Evolutionary conservation across 2,329 filamentous ascomycete species (phyloP).

Genomic region (Talaromyces amestolkiae): DNA sequence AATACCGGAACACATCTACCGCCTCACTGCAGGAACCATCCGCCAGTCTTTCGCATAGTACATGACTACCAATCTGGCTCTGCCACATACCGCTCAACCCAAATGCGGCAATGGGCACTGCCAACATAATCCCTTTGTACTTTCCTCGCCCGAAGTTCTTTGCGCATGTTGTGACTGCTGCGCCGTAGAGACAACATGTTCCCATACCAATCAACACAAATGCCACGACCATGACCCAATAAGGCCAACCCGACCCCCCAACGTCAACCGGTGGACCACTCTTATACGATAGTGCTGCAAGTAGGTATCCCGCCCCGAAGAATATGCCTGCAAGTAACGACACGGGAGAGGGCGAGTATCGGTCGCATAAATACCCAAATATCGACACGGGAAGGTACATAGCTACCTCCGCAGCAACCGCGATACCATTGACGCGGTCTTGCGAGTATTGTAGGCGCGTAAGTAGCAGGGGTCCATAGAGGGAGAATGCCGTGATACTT

Average conservation of each 20-base stretch:
- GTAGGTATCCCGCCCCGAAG: slow-evolving; percentile 77
- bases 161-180: slow-evolving; percentile 88
- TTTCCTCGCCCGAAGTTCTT: slow-evolving; percentile 95
- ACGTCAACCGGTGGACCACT: slow-evolving; percentile 54
- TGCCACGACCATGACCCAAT: slow-evolving; percentile 77
- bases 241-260: slow-evolving; percentile 63
- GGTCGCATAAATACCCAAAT: slow-evolving; percentile 89
- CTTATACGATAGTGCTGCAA: slow-evolving; percentile 76
- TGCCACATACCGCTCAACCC: slow-evolving; percentile 95
- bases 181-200: slow-evolving; percentile 85
- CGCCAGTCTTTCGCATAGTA: slow-evolving; percentile 70
- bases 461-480: slow-evolving; percentile 90
- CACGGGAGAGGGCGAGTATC: slow-evolving; percentile 74
- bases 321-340: slow-evolving; percentile 69
- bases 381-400: slow-evolving; percentile 90
- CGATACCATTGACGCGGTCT: slow-evolving; percentile 85
- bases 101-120: slow-evolving; percentile 86
- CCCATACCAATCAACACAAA: slow-evolving; percentile 81
- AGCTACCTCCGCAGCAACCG: slow-evolving; percentile 80
- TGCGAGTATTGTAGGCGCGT: slow-evolving; percentile 83
- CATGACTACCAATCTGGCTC: slow-evolving; percentile 77
- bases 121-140: slow-evolving; percentile 83
- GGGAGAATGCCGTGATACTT: slow-evolving; percentile 87
- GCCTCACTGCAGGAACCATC: slow-evolving; percentile 59
- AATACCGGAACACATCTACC: slow-evolving; percentile 77